Evolutionary conservation across 495 filamentous ascomycete genomes (phyloP).

Genomic region (Hypoxylon perforatum): DNA sequence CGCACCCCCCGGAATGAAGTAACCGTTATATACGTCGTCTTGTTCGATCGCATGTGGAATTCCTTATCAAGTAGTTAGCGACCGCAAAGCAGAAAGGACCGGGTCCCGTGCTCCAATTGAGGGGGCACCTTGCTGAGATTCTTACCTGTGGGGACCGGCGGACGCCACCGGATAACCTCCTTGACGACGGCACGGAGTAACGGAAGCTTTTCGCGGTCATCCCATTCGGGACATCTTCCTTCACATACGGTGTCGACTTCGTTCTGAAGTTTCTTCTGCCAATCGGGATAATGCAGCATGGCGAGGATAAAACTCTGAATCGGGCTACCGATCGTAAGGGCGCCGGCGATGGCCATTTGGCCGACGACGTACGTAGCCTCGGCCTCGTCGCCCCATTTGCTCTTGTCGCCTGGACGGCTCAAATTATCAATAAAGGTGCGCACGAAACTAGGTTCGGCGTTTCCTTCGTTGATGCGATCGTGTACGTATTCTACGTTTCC

Average conservation of each 20-base stretch:
- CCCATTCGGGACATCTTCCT: constrained; percentile 60
- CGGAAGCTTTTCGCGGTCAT: constrained; percentile 57
- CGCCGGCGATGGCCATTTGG: constrained; percentile 61
- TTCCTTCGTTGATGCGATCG: constrained; percentile 36
- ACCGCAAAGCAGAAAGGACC: neutral
- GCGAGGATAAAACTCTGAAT: constrained; percentile 69
- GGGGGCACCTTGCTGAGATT: neutral
- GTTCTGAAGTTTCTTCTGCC: constrained; percentile 62
- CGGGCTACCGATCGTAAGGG: constrained; percentile 60
- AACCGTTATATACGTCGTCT: constrained; percentile 67
- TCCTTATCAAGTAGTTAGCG: constrained; percentile 43
- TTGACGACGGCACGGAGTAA: constrained; percentile 67
- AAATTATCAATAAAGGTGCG: constrained; percentile 55
- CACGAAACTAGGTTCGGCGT: constrained; percentile 54
- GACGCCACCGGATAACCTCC: constrained; percentile 71
- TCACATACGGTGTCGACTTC: constrained; percentile 65
- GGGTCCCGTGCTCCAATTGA: neutral
- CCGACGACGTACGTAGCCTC: constrained; percentile 60
- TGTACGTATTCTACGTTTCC: constrained; percentile 56
- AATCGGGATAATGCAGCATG: constrained; percentile 69
- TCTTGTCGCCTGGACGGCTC: constrained; percentile 12
- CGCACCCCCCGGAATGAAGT: constrained; percentile 64
- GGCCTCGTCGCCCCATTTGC: constrained; percentile 37
- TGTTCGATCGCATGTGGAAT: constrained; percentile 64
- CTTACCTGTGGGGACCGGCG: constrained; percentile 62